These are phyloP conservation scores for Penicillium bialowiezense DNA, from an alignment of 495 filamentous ascomycete species.

Conservation along the genomic window DNA sequence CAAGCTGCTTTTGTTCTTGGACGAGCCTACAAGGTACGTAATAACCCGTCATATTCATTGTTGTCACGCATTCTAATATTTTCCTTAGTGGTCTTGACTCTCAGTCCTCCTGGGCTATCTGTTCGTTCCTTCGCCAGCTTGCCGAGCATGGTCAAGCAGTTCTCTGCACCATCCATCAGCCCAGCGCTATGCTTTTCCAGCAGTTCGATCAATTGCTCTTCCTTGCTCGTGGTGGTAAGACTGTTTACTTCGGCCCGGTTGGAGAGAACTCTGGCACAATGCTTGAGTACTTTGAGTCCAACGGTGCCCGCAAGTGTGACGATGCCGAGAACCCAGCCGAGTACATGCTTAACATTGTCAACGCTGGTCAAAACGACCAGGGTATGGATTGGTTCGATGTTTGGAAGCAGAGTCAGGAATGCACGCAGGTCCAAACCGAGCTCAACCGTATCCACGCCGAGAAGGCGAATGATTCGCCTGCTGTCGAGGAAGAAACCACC, in stretches of 20 bases:
- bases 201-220: constrained; percentile 86
- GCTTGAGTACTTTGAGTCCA: constrained; percentile 71
- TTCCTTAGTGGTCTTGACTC: constrained; percentile 67
- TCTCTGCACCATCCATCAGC: constrained; percentile 94
- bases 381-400: constrained; percentile 68
- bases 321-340: constrained; percentile 76
- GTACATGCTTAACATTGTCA: constrained; percentile 84
- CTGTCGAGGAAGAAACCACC: constrained; percentile 21
- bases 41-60: not conserved
- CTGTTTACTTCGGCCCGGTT: constrained; percentile 85
- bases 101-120: constrained; percentile 81
- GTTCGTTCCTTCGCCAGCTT: constrained; percentile 73
- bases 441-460: constrained; percentile 60
- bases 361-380: constrained; percentile 18
- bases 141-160: constrained; percentile 86
- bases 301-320: constrained; percentile 66
- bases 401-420: constrained; percentile 72
- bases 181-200: constrained; percentile 87
- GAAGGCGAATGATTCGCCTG: constrained; percentile 40
- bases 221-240: constrained; percentile 71
- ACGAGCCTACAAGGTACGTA: constrained; percentile 66
- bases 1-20: constrained; percentile 81
- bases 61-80: constrained; percentile 2
- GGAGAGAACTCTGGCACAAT: constrained; percentile 69
- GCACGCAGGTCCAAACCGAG: constrained; percentile 59